Base-by-base conservation (phyloP, 2,329 filamentous ascomycete species). In the Microdochium paspali region DNA sequence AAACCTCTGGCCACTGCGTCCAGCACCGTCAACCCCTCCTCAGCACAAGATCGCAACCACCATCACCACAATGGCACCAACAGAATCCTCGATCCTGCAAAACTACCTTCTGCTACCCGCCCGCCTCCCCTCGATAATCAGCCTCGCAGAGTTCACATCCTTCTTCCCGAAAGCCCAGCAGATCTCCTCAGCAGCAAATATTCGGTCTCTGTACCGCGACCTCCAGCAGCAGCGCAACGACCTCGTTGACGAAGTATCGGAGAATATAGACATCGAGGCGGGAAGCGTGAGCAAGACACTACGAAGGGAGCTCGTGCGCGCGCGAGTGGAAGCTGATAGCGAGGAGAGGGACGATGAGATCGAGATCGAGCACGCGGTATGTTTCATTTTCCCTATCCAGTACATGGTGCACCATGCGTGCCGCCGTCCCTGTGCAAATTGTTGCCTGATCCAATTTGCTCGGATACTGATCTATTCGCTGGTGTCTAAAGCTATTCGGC, bases 41-140 rank as follows among this genome's bases (percentile, higher is more conserved):
- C 18, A 10, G 35, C 6, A 9, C 35, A 35, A 12, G 24, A 24
- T 31, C 6, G 23, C 44, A 47, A 70, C 52, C 50, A n/a, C n/a
- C n/a, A n/a, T n/a, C n/a, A n/a, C n/a, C n/a, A n/a, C n/a, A n/a
- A 89, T 90, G 84, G 71, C 86, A 3, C 82, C 85, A 9, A 84
- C 82, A 42, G 90, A 95, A 68, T 72, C 79, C 48, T 77, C 80
- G 24, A 86, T 95, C 53, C 77, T 95, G 46, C 74, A 75, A 58
- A 84, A 85, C 65, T 94, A 91, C 63, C 79, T 95, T 49, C 77
- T 94, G 30, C 74, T 84, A 25, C 86, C 89, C 12, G 83, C 88
- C 7, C 76, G 85, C 24, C 73, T 95, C 31, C 83, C 85, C 39
- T 77, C 84, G 53, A 78, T 90, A 59, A 71, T 90, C 55, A 83